These are phyloP conservation scores for Apophysomyces variabilis DNA, from an alignment of 371 early-diverging fungal genomes.

Conservation along the genomic window DNA sequence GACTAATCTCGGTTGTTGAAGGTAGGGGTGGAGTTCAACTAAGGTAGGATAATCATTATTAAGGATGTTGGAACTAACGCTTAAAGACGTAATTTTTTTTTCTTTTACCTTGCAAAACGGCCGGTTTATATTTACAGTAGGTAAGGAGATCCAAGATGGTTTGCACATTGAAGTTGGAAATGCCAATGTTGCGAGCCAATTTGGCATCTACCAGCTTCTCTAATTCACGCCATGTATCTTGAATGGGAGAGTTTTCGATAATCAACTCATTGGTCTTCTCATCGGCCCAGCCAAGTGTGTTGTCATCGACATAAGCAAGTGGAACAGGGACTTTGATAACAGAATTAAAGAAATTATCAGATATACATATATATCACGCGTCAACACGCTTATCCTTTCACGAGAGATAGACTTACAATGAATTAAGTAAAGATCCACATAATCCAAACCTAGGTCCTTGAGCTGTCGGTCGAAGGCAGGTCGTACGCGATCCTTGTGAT, in stretches of 20 bases:
- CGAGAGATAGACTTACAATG: slow-evolving; percentile 21
- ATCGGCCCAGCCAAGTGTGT: slow-evolving; percentile 27
- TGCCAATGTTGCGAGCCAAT: slow-evolving; percentile 56
- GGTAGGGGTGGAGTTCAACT: slow-evolving; percentile 72
- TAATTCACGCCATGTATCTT: slow-evolving; percentile 36
- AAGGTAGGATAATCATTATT: slow-evolving; percentile 29
- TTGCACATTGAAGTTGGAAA: slow-evolving; percentile 62
- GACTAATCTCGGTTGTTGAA: slow-evolving; percentile 56
- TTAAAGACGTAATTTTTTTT: not conserved
- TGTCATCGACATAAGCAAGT: slow-evolving; percentile 22
- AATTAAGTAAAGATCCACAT: slow-evolving; percentile 65
- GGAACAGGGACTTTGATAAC: slow-evolving; percentile 32
- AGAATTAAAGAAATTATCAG: not conserved
- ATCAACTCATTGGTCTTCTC: slow-evolving; percentile 15
- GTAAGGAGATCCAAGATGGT: slow-evolving; percentile 35
- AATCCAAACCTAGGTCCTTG: slow-evolving; percentile 54
- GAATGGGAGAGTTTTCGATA: slow-evolving; percentile 30
- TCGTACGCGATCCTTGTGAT: slow-evolving; percentile 51
- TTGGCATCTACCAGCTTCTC: slow-evolving; percentile 36
- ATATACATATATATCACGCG: not conserved
- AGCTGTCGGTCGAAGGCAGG: slow-evolving; percentile 53
- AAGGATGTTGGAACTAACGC: not conserved
- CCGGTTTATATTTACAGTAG: slow-evolving; percentile 40
- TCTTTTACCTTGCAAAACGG: slow-evolving; percentile 26
- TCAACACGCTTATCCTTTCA: no score